Evolutionary conservation across 139 green algal genomes (phyloP).

Genomic region (Chlorella ohadii): DNA sequence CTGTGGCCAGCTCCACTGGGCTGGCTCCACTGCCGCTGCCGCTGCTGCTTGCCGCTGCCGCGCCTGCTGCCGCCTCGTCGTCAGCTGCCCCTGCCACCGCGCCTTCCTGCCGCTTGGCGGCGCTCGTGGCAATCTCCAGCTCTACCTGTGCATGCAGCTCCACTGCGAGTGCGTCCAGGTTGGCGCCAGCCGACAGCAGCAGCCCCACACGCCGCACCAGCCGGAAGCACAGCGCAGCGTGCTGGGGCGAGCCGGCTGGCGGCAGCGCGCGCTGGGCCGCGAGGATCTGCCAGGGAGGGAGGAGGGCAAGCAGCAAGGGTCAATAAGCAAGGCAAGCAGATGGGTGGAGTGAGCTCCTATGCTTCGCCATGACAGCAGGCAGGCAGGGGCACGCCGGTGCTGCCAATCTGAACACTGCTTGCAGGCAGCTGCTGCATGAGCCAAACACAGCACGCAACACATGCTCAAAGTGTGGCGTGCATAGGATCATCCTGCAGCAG

Average conservation of each 20-base stretch:
- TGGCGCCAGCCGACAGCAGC: conserved; percentile 9
- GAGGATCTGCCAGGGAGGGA: neutral
- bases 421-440: neutral
- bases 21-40: neutral
- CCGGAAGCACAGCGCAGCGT: neutral
- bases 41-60: neutral
- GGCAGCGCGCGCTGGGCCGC: neutral
- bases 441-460: too few relatives aligned
- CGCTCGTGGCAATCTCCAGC: neutral
- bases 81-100: neutral
- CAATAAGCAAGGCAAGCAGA: neutral
- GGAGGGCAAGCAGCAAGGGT: neutral
- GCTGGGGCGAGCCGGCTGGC: neutral
- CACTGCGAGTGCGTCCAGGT: conserved; percentile 16
- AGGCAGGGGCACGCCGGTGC: too few relatives aligned
- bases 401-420: too few relatives aligned
- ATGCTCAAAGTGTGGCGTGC: too few relatives aligned
- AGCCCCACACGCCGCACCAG: conserved; percentile 9
- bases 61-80: neutral
- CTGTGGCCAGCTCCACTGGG: conserved; percentile 12
- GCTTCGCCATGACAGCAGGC: too few relatives aligned
- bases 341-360: too few relatives aligned
- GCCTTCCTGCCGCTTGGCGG: neutral
- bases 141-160: conserved; percentile 23
- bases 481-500: too few relatives aligned